phyloP scores from a whole-genome alignment of 306 rosid species.

The Casuarina glauca region DNA sequence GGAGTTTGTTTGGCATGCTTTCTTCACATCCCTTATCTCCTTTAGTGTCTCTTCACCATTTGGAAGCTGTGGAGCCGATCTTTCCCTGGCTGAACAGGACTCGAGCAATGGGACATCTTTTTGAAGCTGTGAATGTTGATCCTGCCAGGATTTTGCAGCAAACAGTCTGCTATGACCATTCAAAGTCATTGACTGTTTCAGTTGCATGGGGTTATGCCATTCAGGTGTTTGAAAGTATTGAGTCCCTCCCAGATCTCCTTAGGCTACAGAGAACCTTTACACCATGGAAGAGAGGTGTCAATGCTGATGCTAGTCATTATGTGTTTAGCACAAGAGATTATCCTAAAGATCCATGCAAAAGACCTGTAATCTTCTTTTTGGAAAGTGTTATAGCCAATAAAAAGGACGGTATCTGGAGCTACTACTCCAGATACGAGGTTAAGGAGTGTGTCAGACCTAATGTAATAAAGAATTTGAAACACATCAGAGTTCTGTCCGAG shows the following conservation, averaged over 20 bases:
- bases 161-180: slow-evolving; percentile 73
- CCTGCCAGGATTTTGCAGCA: slow-evolving; percentile 79
- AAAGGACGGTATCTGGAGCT: slow-evolving; percentile 46
- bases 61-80: slow-evolving; percentile 73
- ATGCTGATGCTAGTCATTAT: slow-evolving; percentile 45
- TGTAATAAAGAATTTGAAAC: slow-evolving; percentile 39
- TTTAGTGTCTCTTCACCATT: slow-evolving; percentile 82
- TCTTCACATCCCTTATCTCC: slow-evolving; percentile 87
- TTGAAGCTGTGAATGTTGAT: slow-evolving; percentile 68
- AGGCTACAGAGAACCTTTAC: slow-evolving; percentile 60
- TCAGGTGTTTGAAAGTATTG: slow-evolving; percentile 69
- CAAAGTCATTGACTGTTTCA: slow-evolving; percentile 65
- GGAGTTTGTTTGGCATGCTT: slow-evolving; percentile 76
- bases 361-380: slow-evolving; percentile 60
- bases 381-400: slow-evolving; percentile 43
- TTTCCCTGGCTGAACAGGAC: slow-evolving; percentile 64
- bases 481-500: slow-evolving; percentile 53
- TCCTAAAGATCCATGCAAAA: slow-evolving; percentile 71
- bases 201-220: slow-evolving; percentile 83
- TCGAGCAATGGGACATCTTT: slow-evolving; percentile 66
- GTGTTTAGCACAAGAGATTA: slow-evolving; percentile 63
- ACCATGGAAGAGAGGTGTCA: slow-evolving; percentile 74
- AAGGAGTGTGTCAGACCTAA: slow-evolving; percentile 46
- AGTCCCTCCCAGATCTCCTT: slow-evolving; percentile 72
- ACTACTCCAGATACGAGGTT: slow-evolving; percentile 47